Evolutionary conservation across 78 protist species (phyloP).

Genomic region (Chrysochromulina tobinii): DNA sequence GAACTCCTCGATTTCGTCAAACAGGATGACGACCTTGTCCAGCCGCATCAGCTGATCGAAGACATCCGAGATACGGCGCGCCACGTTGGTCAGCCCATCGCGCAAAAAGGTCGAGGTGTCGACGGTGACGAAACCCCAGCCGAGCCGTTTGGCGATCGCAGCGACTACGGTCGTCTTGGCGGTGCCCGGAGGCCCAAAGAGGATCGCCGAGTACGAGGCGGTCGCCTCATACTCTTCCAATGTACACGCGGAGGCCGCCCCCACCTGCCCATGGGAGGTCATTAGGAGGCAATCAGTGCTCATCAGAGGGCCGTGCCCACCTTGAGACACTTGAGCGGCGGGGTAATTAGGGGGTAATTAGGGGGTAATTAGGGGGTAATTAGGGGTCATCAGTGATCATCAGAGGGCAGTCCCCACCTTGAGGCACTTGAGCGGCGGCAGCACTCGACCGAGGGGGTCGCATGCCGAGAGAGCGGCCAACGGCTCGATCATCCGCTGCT

Average conservation of each 20-base stretch:
- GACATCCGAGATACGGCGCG: background rate
- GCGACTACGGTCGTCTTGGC: background rate
- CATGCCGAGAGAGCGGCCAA: background rate
- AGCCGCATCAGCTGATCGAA: background rate
- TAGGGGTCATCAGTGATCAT: too few species aligned
- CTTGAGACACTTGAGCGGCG: too few species aligned
- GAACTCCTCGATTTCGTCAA: conserved; percentile 12
- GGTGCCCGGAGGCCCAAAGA: background rate
- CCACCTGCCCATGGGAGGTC: too few species aligned
- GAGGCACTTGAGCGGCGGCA: background rate
- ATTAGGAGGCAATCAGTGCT: too few species aligned
- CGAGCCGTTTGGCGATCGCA: background rate
- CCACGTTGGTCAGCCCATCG: background rate
- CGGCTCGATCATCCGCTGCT: background rate
- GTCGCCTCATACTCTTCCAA: too few species aligned
- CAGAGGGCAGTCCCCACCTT: too few species aligned
- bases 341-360: too few species aligned
- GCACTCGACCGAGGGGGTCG: background rate
- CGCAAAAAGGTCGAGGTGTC: background rate
- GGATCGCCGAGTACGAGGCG: conserved; percentile 10
- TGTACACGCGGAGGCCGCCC: too few species aligned
- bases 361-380: background rate
- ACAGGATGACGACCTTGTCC: background rate
- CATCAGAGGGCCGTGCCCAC: too few species aligned
- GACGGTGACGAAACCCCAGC: background rate